These are phyloP conservation scores for Penicillium bialowiezense DNA, from an alignment of 495 filamentous ascomycete genomes.

Conservation along the genomic window DNA sequence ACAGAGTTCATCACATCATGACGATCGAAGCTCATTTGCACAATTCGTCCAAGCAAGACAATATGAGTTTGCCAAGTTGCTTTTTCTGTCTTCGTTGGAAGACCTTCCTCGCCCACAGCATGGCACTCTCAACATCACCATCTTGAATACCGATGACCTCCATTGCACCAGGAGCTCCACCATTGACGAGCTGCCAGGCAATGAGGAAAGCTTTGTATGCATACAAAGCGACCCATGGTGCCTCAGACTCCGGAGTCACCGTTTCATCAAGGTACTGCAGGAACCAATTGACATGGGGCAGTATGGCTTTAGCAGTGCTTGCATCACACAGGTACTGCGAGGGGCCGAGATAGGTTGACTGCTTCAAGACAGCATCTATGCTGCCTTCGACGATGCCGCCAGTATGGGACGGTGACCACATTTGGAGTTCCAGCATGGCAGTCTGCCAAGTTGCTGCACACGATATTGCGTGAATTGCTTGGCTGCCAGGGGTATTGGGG, in stretches of 20 bases:
- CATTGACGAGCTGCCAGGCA: slow-evolving; percentile 34
- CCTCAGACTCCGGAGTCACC: slow-evolving; percentile 14
- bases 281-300: slow-evolving; percentile 38
- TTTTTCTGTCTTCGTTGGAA: slow-evolving; percentile 25
- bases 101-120: slow-evolving; percentile 29
- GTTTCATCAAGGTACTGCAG: slow-evolving; percentile 30
- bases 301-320: slow-evolving; percentile 22
- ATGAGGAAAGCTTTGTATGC: slow-evolving; percentile 40
- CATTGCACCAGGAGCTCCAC: slow-evolving; percentile 27
- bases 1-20: background rate
- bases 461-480: background rate
- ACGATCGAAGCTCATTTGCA: slow-evolving; percentile 2
- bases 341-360: slow-evolving; percentile 25
- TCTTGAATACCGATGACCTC: slow-evolving; percentile 22
- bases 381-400: slow-evolving; percentile 31
- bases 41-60: slow-evolving; percentile 28
- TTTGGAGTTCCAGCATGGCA: slow-evolving; percentile 36
- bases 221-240: slow-evolving; percentile 35
- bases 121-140: slow-evolving; percentile 28
- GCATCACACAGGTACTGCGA: slow-evolving; percentile 25
- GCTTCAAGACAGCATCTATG: slow-evolving; percentile 27
- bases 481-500: slow-evolving; percentile 3
- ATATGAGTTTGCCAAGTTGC: slow-evolving; percentile 29
- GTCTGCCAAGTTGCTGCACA: slow-evolving; percentile 36
- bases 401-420: slow-evolving; percentile 37